Conservation (phyloP, 257 asterid genomes). For the Lycium barbarum region DNA sequence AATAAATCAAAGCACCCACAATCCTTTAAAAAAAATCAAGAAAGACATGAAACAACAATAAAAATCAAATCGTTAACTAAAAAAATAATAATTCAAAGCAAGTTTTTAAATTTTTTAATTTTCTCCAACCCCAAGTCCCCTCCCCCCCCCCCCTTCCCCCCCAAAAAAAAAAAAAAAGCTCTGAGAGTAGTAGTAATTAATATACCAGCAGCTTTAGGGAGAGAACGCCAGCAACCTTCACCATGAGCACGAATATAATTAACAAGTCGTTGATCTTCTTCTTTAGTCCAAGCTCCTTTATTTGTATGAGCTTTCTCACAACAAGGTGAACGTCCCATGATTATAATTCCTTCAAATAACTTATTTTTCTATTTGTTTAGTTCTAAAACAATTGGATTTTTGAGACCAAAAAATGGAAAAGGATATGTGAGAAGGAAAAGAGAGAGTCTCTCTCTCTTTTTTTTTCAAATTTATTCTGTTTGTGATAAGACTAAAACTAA, state of each 20-base stretch:
- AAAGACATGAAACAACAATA: not conserved
- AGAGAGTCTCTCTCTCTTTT: not conserved
- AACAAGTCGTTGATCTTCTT: slow-evolving; percentile 87
- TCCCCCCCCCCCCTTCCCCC: too few relatives aligned
- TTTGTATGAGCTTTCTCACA: slow-evolving; percentile 96
- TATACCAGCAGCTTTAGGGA: slow-evolving; percentile 93
- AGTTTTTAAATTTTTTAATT: too few relatives aligned
- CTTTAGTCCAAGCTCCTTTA: slow-evolving; percentile 98
- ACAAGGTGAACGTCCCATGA: slow-evolving; percentile 96
- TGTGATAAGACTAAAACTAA: not conserved
- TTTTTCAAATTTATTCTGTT: too few relatives aligned
- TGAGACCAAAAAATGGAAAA: too few relatives aligned
- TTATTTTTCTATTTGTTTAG: not conserved
- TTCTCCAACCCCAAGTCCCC: too few relatives aligned
- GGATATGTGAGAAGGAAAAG: not conserved
- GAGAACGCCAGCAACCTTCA: slow-evolving; percentile 99
- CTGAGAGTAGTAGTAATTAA: not conserved
- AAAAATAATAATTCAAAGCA: too few relatives aligned
- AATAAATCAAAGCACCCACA: too few relatives aligned
- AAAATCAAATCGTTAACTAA: too few relatives aligned
- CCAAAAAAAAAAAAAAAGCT: not conserved
- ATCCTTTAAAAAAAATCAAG: not conserved
- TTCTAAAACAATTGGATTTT: not conserved
- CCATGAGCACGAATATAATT: slow-evolving; percentile 81
- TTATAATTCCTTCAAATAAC: not conserved